phyloP scores from a whole-genome alignment of 2,329 filamentous ascomycete species.

The Aspergillus clavatus region DNA sequence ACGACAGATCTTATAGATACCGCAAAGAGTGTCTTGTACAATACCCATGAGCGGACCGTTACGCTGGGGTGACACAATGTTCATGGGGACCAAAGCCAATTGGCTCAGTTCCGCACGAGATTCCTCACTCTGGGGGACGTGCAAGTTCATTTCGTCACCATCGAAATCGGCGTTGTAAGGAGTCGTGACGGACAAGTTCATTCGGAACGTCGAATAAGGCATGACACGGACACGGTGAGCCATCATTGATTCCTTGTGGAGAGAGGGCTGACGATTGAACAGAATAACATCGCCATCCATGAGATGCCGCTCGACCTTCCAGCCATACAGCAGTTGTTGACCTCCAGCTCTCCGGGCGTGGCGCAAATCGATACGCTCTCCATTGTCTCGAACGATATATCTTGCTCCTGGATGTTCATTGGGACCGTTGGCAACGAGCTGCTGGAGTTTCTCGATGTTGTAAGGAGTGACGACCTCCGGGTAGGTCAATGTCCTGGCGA shows the following conservation, averaged over 20 bases:
- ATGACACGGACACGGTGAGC: conserved; percentile 95
- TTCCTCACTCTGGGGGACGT: conserved; percentile 97
- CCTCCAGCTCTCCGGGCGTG: conserved; percentile 79
- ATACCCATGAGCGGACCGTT: conserved; percentile 99
- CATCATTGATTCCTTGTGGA: conserved; percentile 99
- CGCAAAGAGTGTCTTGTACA: conserved; percentile 93
- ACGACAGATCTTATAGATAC: conserved; percentile 93
- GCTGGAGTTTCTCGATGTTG: conserved; percentile 89
- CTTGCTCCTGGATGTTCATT: conserved; percentile 94
- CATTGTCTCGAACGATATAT: conserved; percentile 91
- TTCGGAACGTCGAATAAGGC: conserved; percentile 97
- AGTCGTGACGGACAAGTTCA: conserved; percentile 95
- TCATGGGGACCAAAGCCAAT: conserved; percentile 94
- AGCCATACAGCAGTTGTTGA: conserved; percentile 88
- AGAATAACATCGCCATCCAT: conserved; percentile 96
- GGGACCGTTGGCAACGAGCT: conserved; percentile 86
- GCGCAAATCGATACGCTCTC: conserved; percentile 88
- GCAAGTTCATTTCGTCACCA: conserved; percentile 99
- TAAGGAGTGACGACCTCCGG: conserved; percentile 96
- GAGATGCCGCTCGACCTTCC: conserved; percentile 97
- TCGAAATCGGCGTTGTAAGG: conserved; percentile 99
- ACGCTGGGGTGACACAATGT: conserved; percentile 96
- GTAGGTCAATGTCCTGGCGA: conserved; percentile 88
- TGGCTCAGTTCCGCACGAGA: conserved; percentile 91
- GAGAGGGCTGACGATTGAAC: conserved; percentile 97